Evolutionary conservation across 305 asterid species (phyloP).

Genomic region (Petunia hybrid): DNA sequence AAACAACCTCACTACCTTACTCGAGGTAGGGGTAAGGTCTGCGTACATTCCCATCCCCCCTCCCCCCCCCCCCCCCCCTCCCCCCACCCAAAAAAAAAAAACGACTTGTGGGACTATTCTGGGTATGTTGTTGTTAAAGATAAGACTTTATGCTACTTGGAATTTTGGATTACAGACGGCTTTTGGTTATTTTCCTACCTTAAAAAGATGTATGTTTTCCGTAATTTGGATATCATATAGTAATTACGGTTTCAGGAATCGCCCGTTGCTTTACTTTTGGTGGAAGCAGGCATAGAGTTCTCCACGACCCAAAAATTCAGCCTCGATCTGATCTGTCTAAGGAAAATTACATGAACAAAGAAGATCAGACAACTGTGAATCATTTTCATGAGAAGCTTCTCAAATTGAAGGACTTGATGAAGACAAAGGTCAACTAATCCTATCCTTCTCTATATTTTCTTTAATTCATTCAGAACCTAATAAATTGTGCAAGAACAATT

Average conservation of each 20-base stretch:
- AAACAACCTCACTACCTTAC: no score
- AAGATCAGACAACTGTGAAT: slow-evolving; percentile 86
- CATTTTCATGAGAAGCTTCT: slow-evolving; percentile 98
- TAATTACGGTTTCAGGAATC: slow-evolving; percentile 60
- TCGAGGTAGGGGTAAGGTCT: no score
- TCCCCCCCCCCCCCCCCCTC: no score
- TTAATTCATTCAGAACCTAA: not conserved
- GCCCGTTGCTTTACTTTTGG: slow-evolving; percentile 97
- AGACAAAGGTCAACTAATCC: slow-evolving; percentile 61
- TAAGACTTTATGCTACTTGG: slow-evolving; percentile 14
- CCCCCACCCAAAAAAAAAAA: no score
- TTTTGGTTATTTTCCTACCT: slow-evolving; percentile 9
- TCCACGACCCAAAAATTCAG: slow-evolving; percentile 74
- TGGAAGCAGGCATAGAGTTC: slow-evolving; percentile 78
- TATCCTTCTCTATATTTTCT: slow-evolving; percentile 17
- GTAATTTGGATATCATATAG: slow-evolving; percentile 11
- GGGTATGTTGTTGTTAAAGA: not conserved
- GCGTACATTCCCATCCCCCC: no score
- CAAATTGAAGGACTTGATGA: slow-evolving; percentile 84
- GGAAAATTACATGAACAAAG: slow-evolving; percentile 86
- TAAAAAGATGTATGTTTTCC: not conserved
- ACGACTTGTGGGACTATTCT: no score
- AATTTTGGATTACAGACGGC: slow-evolving; percentile 1
- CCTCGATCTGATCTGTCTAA: slow-evolving; percentile 85
- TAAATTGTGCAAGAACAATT: not conserved